Evolutionary conservation across 164 flowering plant species (phyloP).

Genomic region (Kingdonia uniflora): DNA sequence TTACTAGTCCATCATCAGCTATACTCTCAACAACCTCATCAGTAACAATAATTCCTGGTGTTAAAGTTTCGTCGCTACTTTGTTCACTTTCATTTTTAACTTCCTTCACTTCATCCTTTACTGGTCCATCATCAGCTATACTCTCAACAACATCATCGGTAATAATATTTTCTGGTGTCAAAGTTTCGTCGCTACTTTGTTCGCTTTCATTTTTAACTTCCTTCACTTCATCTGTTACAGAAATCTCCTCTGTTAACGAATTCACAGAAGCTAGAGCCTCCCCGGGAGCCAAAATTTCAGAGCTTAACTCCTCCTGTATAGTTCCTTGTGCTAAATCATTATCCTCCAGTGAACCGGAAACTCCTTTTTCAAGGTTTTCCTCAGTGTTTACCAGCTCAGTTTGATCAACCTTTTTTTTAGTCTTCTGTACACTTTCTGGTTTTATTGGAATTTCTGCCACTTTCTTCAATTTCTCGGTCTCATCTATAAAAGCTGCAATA

Average conservation of each 20-base stretch:
- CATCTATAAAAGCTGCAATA: slow-evolving; percentile 69
- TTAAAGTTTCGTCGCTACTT: slow-evolving; percentile 12
- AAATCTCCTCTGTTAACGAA: slow-evolving; percentile 17
- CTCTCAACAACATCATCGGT: slow-evolving; percentile 16
- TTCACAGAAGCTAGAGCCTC: slow-evolving; percentile 10
- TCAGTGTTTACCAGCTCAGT: slow-evolving; percentile 1
- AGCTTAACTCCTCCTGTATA: slow-evolving; percentile 15
- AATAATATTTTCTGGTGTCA: slow-evolving; percentile 15
- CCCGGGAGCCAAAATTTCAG: slow-evolving; percentile 16
- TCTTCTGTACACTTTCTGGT: neutral
- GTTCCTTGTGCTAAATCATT: slow-evolving; percentile 12
- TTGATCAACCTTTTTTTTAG: neutral
- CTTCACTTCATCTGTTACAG: slow-evolving; percentile 13
- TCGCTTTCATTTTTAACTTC: slow-evolving; percentile 14
- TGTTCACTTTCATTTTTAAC: slow-evolving; percentile 10
- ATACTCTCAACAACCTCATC: slow-evolving; percentile 16
- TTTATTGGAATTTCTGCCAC: neutral
- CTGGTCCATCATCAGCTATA: slow-evolving; percentile 8
- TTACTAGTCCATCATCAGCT: slow-evolving; percentile 8
- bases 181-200: slow-evolving; percentile 13
- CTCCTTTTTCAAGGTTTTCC: slow-evolving; percentile 10
- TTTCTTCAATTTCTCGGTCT: slow-evolving; percentile 39
- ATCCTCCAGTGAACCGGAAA: slow-evolving; percentile 12
- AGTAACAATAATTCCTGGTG: slow-evolving; percentile 14
- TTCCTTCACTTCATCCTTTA: slow-evolving; percentile 9